Base-by-base conservation (phyloP, 2,329 filamentous ascomycete species). In the Ascochyta koolunga region DNA sequence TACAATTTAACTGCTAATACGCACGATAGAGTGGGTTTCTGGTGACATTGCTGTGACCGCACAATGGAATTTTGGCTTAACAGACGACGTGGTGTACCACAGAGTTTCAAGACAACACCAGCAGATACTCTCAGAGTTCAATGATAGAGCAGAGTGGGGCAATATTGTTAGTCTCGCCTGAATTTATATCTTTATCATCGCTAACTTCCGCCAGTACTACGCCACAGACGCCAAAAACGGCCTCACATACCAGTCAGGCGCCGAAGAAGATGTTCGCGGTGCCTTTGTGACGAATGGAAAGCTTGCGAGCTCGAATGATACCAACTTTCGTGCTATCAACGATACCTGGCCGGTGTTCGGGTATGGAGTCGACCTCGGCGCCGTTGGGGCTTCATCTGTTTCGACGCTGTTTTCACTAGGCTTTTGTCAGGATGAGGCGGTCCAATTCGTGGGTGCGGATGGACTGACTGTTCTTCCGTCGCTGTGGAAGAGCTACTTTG, bases 71-170 rank as follows among this genome's bases (percentile, higher is more conserved):
- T 95, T 88, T 65, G 90, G 90, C 15, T 83, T 91, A 58, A 78
- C 85, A 40, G 85, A 82, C 22, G 90, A 83, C 62, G 78, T 82
- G 44, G 89, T 96, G 46, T 80, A 83, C 1, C 90, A 86, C 86
- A 84, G 80, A 55, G 78, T 90, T 22, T 80, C 81, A 48, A 81
- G 86, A 29, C 77, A 76, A 52, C 70, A 79, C 4, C 84, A 93
- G 72, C 79, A 88, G 69, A 78, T 89, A 11, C 83, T 95, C 48
- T 89, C 88, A 0, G 91, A 96, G 73, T 61, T 82, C 49, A 76
- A 76, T 36, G 91, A 96, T 66, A 87, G 88, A 38, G 84, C 89
- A 1, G 91, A 96, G 82, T 96, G 91, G 91, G 91, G 91, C 2
- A 88, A 86, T 19, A 74, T 96, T 50, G 73, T 70, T 83, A 90